Percentiles rank a stretch among this genome's conserved stretches.
Evolutionary conservation across 1,284 basidiomycete genomes (phyloP).

Genomic region (Cutaneotrichosporon cutaneum): DNA sequence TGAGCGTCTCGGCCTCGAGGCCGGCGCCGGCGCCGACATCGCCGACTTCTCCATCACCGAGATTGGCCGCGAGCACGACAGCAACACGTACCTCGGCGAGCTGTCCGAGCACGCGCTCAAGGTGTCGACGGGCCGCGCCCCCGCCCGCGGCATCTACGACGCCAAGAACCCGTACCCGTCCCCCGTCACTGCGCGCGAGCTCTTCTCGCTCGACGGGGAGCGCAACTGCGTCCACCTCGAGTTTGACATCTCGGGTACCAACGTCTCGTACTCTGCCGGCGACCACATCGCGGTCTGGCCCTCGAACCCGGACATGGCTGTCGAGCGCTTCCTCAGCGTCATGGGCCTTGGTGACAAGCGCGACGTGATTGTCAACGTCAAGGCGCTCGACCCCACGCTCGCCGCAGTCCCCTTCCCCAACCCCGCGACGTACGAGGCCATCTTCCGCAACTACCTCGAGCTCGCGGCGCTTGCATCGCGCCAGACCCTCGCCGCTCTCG

Average conservation of each 20-base stretch:
- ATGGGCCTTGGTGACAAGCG: slow-evolving; percentile 74
- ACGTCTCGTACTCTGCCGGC: slow-evolving; percentile 94
- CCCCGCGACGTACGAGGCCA: slow-evolving; percentile 89
- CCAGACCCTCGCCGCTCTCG: slow-evolving; percentile 81
- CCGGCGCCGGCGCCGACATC: slow-evolving; percentile 89
- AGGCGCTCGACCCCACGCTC: slow-evolving; percentile 91
- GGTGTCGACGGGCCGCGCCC: slow-evolving; percentile 56
- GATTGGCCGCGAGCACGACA: slow-evolving; percentile 63
- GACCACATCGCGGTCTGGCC: slow-evolving; percentile 98
- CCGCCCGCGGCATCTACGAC: slow-evolving; percentile 58
- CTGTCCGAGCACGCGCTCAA: slow-evolving; percentile 79
- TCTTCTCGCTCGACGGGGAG: slow-evolving; percentile 72
- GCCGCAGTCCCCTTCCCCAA: slow-evolving; percentile 99
- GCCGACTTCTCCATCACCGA: slow-evolving; percentile 93
- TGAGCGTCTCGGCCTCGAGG: slow-evolving; percentile 77
- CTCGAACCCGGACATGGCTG: slow-evolving; percentile 85
- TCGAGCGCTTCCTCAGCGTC: slow-evolving; percentile 79
- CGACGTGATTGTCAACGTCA: slow-evolving; percentile 81
- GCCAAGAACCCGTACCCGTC: slow-evolving; percentile 95
- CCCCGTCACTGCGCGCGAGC: slow-evolving; percentile 76
- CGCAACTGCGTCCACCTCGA: slow-evolving; percentile 95
- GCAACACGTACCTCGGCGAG: slow-evolving; percentile 90
- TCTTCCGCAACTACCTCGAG: slow-evolving; percentile 95
- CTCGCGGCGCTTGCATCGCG: slow-evolving; percentile 89
- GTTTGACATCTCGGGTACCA: slow-evolving; percentile 88